phyloP scores from a whole-genome alignment of 306 rosid species.

The Sicyos baderoa region DNA sequence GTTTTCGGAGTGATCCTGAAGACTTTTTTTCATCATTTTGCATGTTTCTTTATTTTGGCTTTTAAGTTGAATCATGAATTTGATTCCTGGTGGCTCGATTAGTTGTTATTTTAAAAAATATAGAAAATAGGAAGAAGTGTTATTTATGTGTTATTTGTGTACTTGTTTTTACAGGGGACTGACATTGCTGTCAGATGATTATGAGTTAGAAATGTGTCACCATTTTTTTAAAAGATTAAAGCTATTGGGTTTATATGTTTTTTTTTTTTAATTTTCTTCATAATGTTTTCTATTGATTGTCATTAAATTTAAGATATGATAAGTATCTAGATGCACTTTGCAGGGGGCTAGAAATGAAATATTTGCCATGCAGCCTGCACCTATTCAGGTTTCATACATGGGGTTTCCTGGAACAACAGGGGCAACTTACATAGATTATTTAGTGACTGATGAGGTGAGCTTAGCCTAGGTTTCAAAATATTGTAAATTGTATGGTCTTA shows the following conservation, averaged over 20 bases:
- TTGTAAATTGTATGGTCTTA: background rate
- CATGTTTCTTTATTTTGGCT: background rate
- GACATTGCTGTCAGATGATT: background rate
- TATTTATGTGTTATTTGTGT: background rate
- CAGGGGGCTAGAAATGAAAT: conserved; percentile 98
- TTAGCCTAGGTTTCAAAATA: background rate
- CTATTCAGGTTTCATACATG: conserved; percentile 97
- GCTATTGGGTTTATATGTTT: too few relatives aligned
- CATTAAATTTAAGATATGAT: background rate
- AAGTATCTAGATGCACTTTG: conserved; percentile 14
- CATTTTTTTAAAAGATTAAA: background rate
- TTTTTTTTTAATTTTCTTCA: conserved; percentile 3
- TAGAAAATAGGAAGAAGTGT: background rate
- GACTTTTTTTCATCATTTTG: background rate
- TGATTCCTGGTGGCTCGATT: background rate
- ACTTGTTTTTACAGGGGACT: background rate
- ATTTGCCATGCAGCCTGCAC: conserved; percentile 92
- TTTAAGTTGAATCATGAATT: background rate
- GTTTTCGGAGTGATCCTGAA: background rate
- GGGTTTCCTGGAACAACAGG: conserved; percentile 99
- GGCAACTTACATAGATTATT: conserved; percentile 74
- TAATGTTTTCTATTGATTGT: background rate
- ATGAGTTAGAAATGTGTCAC: background rate
- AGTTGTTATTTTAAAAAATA: background rate
- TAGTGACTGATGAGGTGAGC: conserved; percentile 87